Evolutionary conservation across 306 rosid genomes (phyloP).

Genomic region (Pyrus betulifolia): DNA sequence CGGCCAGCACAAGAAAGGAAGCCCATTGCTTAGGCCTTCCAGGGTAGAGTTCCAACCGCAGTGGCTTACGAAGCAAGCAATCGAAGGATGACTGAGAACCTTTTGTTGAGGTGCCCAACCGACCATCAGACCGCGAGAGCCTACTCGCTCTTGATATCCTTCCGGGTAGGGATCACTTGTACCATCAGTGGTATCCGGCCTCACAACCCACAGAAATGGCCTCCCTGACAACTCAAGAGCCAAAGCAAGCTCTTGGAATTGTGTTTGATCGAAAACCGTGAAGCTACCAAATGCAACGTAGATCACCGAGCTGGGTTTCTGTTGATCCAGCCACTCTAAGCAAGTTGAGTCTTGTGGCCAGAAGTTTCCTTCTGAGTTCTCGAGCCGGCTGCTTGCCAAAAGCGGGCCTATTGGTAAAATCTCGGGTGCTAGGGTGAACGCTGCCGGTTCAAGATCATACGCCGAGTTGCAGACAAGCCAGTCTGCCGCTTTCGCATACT

Average conservation of each 20-base stretch:
- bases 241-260: not conserved
- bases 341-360: not conserved
- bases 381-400: not conserved
- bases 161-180: not conserved
- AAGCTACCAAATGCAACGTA: not conserved
- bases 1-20: not conserved
- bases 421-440: not conserved
- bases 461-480: not conserved
- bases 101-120: not conserved
- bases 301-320: not conserved
- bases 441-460: not conserved
- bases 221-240: not conserved
- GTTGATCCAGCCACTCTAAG: not conserved
- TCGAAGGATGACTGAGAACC: not conserved
- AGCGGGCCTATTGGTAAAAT: not conserved
- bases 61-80: not conserved
- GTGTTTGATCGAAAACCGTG: not conserved
- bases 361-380: not conserved
- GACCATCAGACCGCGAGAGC: not conserved
- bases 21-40: not conserved
- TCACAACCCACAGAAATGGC: not conserved
- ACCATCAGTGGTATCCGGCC: not conserved
- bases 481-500: not conserved
- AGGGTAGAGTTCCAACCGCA: not conserved
- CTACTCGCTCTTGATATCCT: not conserved